phyloP scores from a whole-genome alignment of 768 basidiomycete genomes.

The Xerocomellus chrysenteron region DNA sequence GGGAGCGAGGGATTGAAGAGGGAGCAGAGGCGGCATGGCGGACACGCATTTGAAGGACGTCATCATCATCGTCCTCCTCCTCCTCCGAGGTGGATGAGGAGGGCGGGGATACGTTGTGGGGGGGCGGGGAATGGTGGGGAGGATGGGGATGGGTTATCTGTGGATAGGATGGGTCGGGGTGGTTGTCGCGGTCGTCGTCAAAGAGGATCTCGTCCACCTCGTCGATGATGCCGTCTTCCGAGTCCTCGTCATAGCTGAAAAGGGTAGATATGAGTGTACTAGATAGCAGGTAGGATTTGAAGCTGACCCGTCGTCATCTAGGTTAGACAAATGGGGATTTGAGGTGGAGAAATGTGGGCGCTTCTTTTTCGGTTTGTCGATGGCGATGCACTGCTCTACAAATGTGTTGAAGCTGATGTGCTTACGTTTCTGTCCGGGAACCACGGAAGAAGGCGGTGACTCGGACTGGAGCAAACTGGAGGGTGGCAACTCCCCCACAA shows the following conservation, averaged over 20 bases:
- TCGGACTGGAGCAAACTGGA: slow-evolving; percentile 19
- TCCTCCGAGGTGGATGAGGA: slow-evolving; percentile 40
- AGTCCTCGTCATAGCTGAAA: slow-evolving; percentile 68
- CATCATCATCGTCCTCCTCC: slow-evolving; percentile 50
- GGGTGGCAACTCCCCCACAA: slow-evolving; percentile 4
- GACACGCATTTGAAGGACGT: slow-evolving; percentile 64
- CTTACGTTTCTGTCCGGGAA: slow-evolving; percentile 55
- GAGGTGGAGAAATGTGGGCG: slow-evolving; percentile 10
- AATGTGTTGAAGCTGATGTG: slow-evolving; percentile 99
- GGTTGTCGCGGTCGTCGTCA: slow-evolving; percentile 29
- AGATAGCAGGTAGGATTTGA: not conserved
- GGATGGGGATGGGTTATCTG: slow-evolving; percentile 14
- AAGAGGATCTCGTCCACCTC: slow-evolving; percentile 43
- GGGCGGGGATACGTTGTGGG: slow-evolving; percentile 23
- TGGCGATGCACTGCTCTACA: slow-evolving; percentile 93
- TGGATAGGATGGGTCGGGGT: slow-evolving; percentile 14
- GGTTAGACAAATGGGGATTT: slow-evolving; percentile 27
- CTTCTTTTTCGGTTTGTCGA: slow-evolving; percentile 64
- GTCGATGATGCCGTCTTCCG: slow-evolving; percentile 54
- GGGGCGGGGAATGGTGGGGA: slow-evolving; percentile 22
- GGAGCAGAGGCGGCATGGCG: slow-evolving; percentile 27
- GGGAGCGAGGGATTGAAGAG: slow-evolving; percentile 32
- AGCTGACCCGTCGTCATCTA: slow-evolving; percentile 66
- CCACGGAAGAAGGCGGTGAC: slow-evolving; percentile 12
- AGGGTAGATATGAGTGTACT: not conserved